These are phyloP conservation scores for Calonectria crousiana DNA, from an alignment of 2,329 filamentous ascomycete genomes.

Conservation along the genomic window DNA sequence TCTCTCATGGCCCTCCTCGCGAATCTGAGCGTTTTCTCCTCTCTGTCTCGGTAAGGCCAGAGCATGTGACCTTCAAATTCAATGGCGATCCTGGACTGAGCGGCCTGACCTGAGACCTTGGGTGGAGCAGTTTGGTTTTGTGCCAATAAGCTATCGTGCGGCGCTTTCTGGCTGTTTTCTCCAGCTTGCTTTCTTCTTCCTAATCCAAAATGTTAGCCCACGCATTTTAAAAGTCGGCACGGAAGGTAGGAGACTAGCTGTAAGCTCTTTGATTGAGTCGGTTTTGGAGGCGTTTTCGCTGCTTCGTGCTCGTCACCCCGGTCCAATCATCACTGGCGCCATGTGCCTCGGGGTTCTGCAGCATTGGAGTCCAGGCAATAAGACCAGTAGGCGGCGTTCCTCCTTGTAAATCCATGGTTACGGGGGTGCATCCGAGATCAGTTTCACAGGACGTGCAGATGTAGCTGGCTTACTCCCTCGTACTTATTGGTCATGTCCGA, in stretches of 20 bases:
- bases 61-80: not conserved
- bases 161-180: not conserved
- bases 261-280: constrained; percentile 22
- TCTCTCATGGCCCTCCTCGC: not conserved
- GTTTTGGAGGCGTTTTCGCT: constrained; percentile 20
- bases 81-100: not conserved
- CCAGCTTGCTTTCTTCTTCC: not conserved
- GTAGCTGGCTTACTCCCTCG: not conserved
- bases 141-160: not conserved
- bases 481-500: not conserved
- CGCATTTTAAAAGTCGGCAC: accelerated
- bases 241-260: not conserved
- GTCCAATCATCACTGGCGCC: constrained; percentile 13
- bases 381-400: not conserved
- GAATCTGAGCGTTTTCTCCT: not conserved
- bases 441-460: not conserved
- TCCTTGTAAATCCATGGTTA: not conserved
- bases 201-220: not conserved
- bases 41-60: not conserved
- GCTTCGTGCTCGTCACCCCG: constrained; percentile 12
- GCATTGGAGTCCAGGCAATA: constrained; percentile 1
- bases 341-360: not conserved
- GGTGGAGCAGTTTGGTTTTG: not conserved
- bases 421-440: not conserved
- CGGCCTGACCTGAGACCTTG: no score